phyloP scores from a whole-genome alignment of 2,329 filamentous ascomycete genomes.

The Nemania sp. region DNA sequence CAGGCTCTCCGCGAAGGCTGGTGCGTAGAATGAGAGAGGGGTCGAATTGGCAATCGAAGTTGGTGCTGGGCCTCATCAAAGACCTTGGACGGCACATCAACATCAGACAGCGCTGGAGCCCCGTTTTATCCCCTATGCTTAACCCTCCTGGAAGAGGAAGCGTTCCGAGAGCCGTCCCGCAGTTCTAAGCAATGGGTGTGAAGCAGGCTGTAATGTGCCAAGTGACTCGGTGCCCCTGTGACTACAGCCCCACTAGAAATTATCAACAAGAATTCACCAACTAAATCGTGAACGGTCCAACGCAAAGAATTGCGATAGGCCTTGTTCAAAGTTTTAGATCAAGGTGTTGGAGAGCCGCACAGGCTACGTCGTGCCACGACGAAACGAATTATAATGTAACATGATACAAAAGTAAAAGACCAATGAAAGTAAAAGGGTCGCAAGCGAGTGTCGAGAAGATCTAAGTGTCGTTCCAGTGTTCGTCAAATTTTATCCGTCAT shows the following conservation, averaged over 20 bases:
- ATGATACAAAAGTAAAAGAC: slow-evolving; percentile 29
- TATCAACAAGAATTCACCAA: slow-evolving; percentile 41
- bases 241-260: slow-evolving; percentile 35
- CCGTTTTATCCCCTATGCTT: slow-evolving; percentile 1
- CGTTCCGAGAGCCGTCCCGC: slow-evolving; percentile 3
- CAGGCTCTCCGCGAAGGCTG: slow-evolving; percentile 33
- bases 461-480: slow-evolving; percentile 37
- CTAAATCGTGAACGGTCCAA: slow-evolving; percentile 27
- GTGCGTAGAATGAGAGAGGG: slow-evolving; percentile 30
- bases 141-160: slow-evolving; percentile 14
- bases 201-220: slow-evolving; percentile 9
- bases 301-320: slow-evolving; percentile 16
- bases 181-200: slow-evolving; percentile 10
- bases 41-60: slow-evolving; percentile 31
- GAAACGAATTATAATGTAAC: slow-evolving; percentile 23
- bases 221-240: neutral
- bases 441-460: slow-evolving; percentile 44
- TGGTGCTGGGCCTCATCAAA: neutral
- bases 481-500: slow-evolving; percentile 37
- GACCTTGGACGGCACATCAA: slow-evolving; percentile 14
- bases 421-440: slow-evolving; percentile 33
- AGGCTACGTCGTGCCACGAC: slow-evolving; percentile 25
- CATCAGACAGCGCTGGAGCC: slow-evolving; percentile 17
- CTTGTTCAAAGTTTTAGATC: slow-evolving; percentile 17
- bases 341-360: slow-evolving; percentile 12